phyloP scores from a whole-genome alignment of 73 alveolate genomes.

The Paramecium pentaurelia region DNA sequence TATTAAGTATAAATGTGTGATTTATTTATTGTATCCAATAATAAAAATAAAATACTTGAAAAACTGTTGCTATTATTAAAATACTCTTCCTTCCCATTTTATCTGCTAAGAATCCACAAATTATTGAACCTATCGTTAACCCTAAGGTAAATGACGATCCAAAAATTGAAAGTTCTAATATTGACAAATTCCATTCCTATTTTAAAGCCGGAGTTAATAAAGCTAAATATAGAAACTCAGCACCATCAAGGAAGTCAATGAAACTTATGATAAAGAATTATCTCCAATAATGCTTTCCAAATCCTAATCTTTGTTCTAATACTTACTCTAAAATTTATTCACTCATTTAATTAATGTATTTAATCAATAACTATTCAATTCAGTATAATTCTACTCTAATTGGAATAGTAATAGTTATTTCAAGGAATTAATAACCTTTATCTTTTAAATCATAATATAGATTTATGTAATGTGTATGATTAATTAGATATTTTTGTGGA shows the following conservation, averaged over 20 bases:
- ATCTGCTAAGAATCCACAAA: conserved; percentile 46
- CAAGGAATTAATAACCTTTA: too few relatives aligned
- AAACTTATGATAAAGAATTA: background rate
- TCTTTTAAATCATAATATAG: too few relatives aligned
- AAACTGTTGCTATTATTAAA: conserved; percentile 3
- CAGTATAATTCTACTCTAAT: too few relatives aligned
- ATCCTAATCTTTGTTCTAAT: background rate
- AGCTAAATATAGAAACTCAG: conserved; percentile 14
- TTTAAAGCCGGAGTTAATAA: conserved; percentile 5
- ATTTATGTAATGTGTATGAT: background rate
- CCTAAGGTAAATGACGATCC: conserved; percentile 29
- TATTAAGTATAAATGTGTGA: too few relatives aligned
- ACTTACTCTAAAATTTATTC: conserved; percentile 16
- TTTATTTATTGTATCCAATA: too few relatives aligned
- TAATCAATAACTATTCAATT: background rate
- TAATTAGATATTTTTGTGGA: background rate
- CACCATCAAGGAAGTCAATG: conserved; percentile 49
- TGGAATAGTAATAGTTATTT: too few relatives aligned
- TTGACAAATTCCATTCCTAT: conserved; percentile 15
- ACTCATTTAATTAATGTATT: background rate
- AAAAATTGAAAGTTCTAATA: background rate
- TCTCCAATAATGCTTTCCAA: conserved; percentile 19
- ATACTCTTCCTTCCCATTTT: conserved; percentile 33
- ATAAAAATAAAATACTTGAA: background rate
- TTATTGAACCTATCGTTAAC: conserved; percentile 13